These are phyloP conservation scores for Xanthoparmelia taractica DNA, from an alignment of 495 filamentous ascomycete species.

Conservation along the genomic window DNA sequence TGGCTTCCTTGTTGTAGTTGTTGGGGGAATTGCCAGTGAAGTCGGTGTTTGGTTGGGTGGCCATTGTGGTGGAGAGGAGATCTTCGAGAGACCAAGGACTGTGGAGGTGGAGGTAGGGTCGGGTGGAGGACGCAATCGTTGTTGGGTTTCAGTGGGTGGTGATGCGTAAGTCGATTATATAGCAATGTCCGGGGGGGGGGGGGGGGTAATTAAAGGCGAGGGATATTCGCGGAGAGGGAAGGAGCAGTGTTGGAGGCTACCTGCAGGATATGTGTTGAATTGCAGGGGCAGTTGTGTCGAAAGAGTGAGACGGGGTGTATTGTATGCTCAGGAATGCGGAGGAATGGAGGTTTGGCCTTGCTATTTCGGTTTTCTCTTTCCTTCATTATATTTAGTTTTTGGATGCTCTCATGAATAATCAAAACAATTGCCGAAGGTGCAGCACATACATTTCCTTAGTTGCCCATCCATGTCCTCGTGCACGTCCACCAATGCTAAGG, in stretches of 20 bases:
- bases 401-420: too few relatives aligned
- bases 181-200: too few relatives aligned
- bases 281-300: not conserved
- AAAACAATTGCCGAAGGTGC: too few relatives aligned
- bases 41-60: conserved; percentile 18
- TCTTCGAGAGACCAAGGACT: conserved; percentile 5
- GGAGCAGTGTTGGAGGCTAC: not conserved
- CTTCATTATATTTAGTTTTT: too few relatives aligned
- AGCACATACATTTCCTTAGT: too few relatives aligned
- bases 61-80: conserved; percentile 11
- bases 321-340: too few relatives aligned
- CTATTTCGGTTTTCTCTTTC: too few relatives aligned
- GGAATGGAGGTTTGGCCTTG: not conserved
- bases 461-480: too few relatives aligned
- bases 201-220: not conserved
- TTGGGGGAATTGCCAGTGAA: conserved; percentile 19
- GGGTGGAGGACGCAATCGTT: not conserved
- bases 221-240: not conserved
- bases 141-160: not conserved
- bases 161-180: not conserved
- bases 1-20: conserved; percentile 18
- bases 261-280: not conserved
- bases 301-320: too few relatives aligned
- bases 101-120: conserved; percentile 1
- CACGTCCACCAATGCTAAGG: too few relatives aligned